Base-by-base conservation (phyloP, 495 filamentous ascomycete species). In the Astrothelium subdiscretum region DNA sequence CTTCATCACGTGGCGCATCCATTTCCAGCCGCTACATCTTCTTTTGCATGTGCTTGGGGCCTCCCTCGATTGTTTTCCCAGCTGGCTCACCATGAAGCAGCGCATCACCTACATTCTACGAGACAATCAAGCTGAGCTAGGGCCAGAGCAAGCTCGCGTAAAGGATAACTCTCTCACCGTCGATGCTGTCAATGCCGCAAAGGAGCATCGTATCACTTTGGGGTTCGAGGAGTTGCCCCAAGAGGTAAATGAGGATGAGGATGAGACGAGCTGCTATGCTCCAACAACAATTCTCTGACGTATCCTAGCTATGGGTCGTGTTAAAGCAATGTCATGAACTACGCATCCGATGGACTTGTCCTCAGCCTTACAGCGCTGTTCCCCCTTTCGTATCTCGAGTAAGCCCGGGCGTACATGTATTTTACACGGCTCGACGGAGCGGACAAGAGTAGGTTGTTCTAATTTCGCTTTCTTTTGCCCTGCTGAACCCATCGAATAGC, bases 151-250 rank as follows among this genome's bases (percentile, higher is more conserved):
- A 54, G 73, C 89, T 59, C 70, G 77, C 0, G 68, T 92, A 24
- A 72, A 72, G 4, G 67, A 72, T 20, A 70, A 74, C 26, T 73
- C 74, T 20, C 71, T 94, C 31, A 76, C 74, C 3, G 76, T 86
- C 15, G 77, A 76, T 0, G 74, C 65, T 15, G 59, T 83, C 11
- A 75, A 82, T 48, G 88, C 88, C 52, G 86, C 83, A 32, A 84
- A 89, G 65, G 90, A 98, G 73, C 89, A 96, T 67, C 81, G 87
- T 8, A 72, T 92, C 64, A 96, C 89, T 1, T 75, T 94, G 65
- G 78, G 80, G 59, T 73, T 89, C 54, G 77, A 83, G 40, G 88
- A 96, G 74, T 81, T 97, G 57, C 87, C 90, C 0, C 65, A 71
- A 24, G 87, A 90, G 74, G 85, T 86, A 76, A 65, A 8, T 11